Evolutionary conservation across 352 stramenopile species (phyloP).

Genomic region (Thraustotheca clavata): DNA sequence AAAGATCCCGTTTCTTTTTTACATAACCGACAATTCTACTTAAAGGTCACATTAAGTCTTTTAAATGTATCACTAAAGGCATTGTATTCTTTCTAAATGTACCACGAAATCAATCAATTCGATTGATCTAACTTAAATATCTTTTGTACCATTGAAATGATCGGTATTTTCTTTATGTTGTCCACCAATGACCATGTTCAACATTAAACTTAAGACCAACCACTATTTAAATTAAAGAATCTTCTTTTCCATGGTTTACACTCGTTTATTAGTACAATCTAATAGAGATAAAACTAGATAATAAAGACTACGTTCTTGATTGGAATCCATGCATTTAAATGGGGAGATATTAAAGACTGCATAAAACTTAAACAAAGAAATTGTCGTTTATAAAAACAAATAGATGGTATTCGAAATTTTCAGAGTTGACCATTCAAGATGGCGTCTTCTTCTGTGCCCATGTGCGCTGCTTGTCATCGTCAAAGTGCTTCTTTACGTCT

Average conservation of each 20-base stretch:
- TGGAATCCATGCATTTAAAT: neutral
- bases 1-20: too few species aligned
- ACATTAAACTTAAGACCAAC: conserved; percentile 10
- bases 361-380: too few species aligned
- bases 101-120: too few species aligned
- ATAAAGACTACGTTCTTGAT: too few species aligned
- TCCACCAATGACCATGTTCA: too few species aligned
- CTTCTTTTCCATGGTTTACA: neutral
- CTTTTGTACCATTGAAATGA: too few species aligned
- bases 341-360: neutral
- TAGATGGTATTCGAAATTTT: neutral
- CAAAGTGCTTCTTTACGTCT: conserved; percentile 12
- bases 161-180: too few species aligned
- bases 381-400: neutral
- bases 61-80: too few species aligned
- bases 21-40: too few species aligned
- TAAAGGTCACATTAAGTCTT: too few species aligned
- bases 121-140: too few species aligned
- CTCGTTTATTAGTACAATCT: conserved; percentile 9
- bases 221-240: neutral
- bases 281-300: conserved; percentile 18
- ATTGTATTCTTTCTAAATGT: too few species aligned
- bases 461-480: conserved; percentile 15
- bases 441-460: neutral
- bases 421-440: neutral